These are phyloP conservation scores for Solanum stenotomum DNA, from an alignment of 257 asterid genomes.

Conservation along the genomic window DNA sequence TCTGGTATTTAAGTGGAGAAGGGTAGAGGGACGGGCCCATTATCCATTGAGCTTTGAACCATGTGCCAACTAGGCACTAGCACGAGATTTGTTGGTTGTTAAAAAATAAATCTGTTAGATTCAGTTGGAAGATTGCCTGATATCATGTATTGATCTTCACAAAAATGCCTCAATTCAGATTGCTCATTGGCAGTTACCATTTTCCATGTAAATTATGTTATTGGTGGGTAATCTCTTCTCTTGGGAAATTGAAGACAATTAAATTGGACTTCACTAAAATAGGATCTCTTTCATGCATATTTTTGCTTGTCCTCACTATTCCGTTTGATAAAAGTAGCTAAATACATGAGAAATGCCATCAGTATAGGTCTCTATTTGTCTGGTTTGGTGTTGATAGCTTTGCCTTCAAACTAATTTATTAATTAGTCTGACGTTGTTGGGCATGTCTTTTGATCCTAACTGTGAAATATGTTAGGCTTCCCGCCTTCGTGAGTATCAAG, in stretches of 20 bases:
- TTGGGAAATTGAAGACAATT: not conserved
- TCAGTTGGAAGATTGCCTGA: not conserved
- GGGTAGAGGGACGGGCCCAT: not conserved
- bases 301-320: not conserved
- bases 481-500: constrained; percentile 93
- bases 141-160: not conserved
- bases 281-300: not conserved
- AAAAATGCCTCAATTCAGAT: not conserved
- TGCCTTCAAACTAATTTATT: not conserved
- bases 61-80: not conserved
- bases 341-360: not conserved
- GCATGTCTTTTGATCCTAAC: not conserved
- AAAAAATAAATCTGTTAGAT: not conserved
- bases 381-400: not conserved
- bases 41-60: not conserved
- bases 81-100: not conserved
- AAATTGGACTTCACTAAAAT: not conserved
- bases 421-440: not conserved
- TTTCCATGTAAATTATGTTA: not conserved
- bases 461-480: constrained; percentile 40
- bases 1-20: not conserved
- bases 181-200: not conserved
- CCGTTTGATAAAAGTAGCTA: not conserved
- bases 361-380: not conserved
- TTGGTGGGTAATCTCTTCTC: not conserved